Evolutionary conservation across 1,284 basidiomycete genomes (phyloP), one percentile per base, ranked within the genome.

Genomic region (Tylopilus sp.): DNA sequence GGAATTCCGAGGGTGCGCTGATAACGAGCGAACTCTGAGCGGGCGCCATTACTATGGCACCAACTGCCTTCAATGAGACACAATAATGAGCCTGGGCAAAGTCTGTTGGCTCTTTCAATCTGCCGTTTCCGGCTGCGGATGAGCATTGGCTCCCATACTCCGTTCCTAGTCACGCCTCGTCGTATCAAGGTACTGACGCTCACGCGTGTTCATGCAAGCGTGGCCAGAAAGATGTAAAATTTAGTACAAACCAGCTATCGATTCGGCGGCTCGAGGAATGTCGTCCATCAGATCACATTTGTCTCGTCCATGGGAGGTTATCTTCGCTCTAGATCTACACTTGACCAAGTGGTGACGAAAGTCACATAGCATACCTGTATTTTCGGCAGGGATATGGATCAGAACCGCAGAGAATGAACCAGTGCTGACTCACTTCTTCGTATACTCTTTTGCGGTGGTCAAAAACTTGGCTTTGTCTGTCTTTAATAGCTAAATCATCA

Each of bases 361-460:
- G 7, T 46, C 53, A 68, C 54, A 53, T 65, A 1, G 64, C 64
- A 34, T 69, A 35, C 45, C 64, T 66, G 42, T 29, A 20, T 17
- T 46, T 44, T 34, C 24, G 7, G 10, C 15, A 18, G 28, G 7
- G 36, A 37, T 26, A 26, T 26, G 26, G 8, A 26, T 62, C 28
- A 59, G 46, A 47, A 37, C 12, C 37, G n/a, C 34, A 31, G n/a
- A 49, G n/a, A 41, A 49, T 18, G 20, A 41, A 35, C 42, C 30
- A 39, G 36, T 18, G 21, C 6, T 18, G 8, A 31, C 78, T 63
- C 61, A 88, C 88, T 83, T 89, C 77, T 85, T 89, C 11, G 85
- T 88, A 74, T 81, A 83, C 50, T 91, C 88, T 63, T 77, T 85
- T n/a, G 88, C 88, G 7, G 77, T 85, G 1, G 77, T 73, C 29